Evolutionary conservation across 208 protist species (phyloP).

Genomic region (Trypanosoma lewisi): DNA sequence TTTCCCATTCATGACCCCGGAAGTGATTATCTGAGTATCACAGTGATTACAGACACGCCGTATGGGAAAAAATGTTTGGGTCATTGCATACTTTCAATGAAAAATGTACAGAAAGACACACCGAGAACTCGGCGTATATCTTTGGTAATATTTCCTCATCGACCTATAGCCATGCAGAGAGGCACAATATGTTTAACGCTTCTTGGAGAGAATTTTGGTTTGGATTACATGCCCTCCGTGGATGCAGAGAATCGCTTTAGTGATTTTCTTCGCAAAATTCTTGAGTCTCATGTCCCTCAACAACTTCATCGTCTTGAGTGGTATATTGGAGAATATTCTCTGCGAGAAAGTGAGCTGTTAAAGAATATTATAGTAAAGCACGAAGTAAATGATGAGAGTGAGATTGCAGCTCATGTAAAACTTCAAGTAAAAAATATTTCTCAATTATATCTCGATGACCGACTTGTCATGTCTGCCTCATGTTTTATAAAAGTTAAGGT

Average conservation of each 20-base stretch:
- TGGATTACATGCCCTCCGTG: slow-evolving; percentile 60
- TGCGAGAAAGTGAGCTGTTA: slow-evolving; percentile 41
- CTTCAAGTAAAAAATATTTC: slow-evolving; percentile 46
- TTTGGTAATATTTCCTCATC: slow-evolving; percentile 54
- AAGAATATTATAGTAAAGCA: slow-evolving; percentile 4
- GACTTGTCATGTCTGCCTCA: slow-evolving; percentile 33
- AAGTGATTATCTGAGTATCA: slow-evolving; percentile 60
- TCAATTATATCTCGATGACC: slow-evolving; percentile 43
- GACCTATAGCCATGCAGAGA: slow-evolving; percentile 33
- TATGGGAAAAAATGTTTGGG: slow-evolving; percentile 76
- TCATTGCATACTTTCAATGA: slow-evolving; percentile 72
- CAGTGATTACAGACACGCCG: slow-evolving; percentile 75
- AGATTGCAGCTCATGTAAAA: slow-evolving; percentile 28
- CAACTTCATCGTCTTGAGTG: slow-evolving; percentile 82
- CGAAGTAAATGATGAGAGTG: background rate
- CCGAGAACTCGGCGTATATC: slow-evolving; percentile 59
- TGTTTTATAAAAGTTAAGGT: slow-evolving; percentile 64
- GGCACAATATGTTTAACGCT: slow-evolving; percentile 72
- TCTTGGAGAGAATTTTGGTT: slow-evolving; percentile 67
- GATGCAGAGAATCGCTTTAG: slow-evolving; percentile 73
- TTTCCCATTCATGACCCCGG: slow-evolving; percentile 57
- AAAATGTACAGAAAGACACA: slow-evolving; percentile 62
- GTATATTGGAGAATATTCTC: slow-evolving; percentile 68
- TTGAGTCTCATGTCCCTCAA: slow-evolving; percentile 29
- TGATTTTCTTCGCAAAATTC: slow-evolving; percentile 54